phyloP scores from a whole-genome alignment of 768 basidiomycete species.

The Fomitopsis pulvina region DNA sequence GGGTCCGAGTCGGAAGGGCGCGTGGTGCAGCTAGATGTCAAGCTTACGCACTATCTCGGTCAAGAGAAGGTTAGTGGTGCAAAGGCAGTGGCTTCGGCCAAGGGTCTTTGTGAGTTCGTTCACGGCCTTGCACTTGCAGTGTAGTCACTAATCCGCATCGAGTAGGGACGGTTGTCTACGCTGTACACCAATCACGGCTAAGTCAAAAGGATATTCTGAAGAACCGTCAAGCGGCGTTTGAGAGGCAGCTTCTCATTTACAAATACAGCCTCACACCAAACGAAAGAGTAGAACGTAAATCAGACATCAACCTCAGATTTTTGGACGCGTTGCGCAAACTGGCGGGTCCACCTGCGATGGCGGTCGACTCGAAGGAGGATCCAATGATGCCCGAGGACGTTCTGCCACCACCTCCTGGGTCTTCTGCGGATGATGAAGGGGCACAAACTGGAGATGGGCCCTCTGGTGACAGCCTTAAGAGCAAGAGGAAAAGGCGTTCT shows the following conservation, averaged over 20 bases:
- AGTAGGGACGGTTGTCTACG: conserved; percentile 11
- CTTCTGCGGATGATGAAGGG: too few species aligned
- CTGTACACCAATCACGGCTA: conserved; percentile 4
- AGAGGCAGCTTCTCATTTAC: conserved; percentile 9
- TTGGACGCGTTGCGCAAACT: neutral
- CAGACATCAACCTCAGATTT: neutral
- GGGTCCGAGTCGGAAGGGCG: conserved; percentile 40
- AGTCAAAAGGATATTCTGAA: conserved; percentile 5
- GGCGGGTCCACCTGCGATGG: neutral
- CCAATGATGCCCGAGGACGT: too few species aligned
- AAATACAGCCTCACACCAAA: neutral
- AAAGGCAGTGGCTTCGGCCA: conserved; percentile 6
- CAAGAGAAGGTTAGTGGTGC: conserved; percentile 28
- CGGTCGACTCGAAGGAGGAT: too few species aligned
- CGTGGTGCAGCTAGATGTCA: conserved; percentile 55
- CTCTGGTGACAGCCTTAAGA: too few species aligned
- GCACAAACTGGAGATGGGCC: too few species aligned
- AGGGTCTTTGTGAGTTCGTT: conserved; percentile 7
- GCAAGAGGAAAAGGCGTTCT: too few species aligned
- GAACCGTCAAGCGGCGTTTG: conserved; percentile 8
- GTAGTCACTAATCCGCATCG: neutral
- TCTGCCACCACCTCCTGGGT: too few species aligned
- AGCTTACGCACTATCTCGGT: conserved; percentile 38
- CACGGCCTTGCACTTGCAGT: neutral
- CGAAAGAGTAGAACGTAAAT: neutral